Evolutionary conservation across 371 early-diverging fungal species (phyloP), one percentile per base, ranked within the genome.

Genomic region (Coemansia sp.): DNA sequence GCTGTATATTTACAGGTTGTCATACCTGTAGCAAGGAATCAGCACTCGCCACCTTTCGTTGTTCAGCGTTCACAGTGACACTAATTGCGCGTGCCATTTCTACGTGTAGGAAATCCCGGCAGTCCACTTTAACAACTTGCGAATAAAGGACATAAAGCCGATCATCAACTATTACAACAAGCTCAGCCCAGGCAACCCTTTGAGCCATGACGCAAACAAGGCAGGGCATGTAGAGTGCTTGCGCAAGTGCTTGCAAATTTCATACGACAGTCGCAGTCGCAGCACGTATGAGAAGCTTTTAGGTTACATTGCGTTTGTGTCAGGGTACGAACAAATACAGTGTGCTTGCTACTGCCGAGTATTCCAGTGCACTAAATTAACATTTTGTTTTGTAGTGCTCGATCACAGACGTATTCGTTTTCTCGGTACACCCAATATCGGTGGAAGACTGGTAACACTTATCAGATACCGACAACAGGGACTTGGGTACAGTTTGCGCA

Each of bases 81-180:
- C 34, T 34, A 34, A 8, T 8, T 21, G n/a, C 50, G 16, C 22
- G 18, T 48, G 18, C 10, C n/a, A 21, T 22, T 48, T n/a, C 50
- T 48, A 10, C 21, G 50, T 24, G 42, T 59, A 59, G 59, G 18
- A n/a, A 2, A 27, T 59, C 5, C 63, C 31, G n/a, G 18, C 3
- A 2, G 21, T 13, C 47, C n/a, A 6, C 7, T 13, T 71, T 11
- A 53, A n/a, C 29, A 54, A 56, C 4, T 48, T 71, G 54, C 71
- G 64, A 22, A 29, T 71, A 27, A 57, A 27, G 16, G 71, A 71
- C 26, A n/a, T 69, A 10, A 53, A 54, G 39, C 55, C 55, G 24
- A 26, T 63, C 18, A 14, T 71, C 2, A 14, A 29, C 4, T 71
- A 71, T 45, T 45, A 63, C 27, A 34, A 39, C 39, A 6, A 14